Evolutionary conservation across 1,139 yeast genomes (phyloP), one percentile per base, ranked within the genome.

Genomic region (Geotrichum cucujoidarum): DNA sequence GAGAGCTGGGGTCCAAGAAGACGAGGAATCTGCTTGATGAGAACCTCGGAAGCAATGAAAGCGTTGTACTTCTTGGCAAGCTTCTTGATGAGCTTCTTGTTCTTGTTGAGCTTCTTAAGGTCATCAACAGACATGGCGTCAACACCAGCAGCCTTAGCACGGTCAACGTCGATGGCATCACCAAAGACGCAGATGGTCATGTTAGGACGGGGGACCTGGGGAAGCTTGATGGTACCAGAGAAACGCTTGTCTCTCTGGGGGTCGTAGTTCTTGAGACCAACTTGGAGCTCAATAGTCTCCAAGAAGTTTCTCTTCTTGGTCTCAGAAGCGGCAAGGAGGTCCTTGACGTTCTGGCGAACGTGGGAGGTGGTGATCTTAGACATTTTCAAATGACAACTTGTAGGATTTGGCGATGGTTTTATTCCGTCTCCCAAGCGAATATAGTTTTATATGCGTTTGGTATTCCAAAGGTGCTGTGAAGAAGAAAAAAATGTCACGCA

Each of bases 191-290:
- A 94, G 80, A 94, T 77, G 77, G 97, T 87, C 97, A 94, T 88
- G 96, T 92, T 92, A 78, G 99, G 99, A 83, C 99, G 94, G 80
- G 98, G 98, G 65, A 95, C 96, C 73, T 83, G 83, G 72, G 99
- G 99, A 70, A 94, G 83, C 80, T 84, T 92, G 80, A 94, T 84
- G 71, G 97, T 73, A 81, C 99, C 99, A 74, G 97, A 90, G 97
- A 94, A 94, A 88, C 99, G 97, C 92, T 94, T 94, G 78, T 94
- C 99, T 86, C 99, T 90, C 82, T 94, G 98, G 73, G 99, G 97
- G 77, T 94, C 99, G 80, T 94, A 94, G 95, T 92, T 92, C 92
- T 94, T 94, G 71, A 94, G 83, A 75, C 98, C 98, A 70, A 94
- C 95, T 81, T 94, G 98, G 74, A 94, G 84, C 80, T 94, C 99